Evolutionary conservation across 345 rosid species (phyloP), one percentile per base, ranked within the genome.

Genomic region (Turnera subulata): DNA sequence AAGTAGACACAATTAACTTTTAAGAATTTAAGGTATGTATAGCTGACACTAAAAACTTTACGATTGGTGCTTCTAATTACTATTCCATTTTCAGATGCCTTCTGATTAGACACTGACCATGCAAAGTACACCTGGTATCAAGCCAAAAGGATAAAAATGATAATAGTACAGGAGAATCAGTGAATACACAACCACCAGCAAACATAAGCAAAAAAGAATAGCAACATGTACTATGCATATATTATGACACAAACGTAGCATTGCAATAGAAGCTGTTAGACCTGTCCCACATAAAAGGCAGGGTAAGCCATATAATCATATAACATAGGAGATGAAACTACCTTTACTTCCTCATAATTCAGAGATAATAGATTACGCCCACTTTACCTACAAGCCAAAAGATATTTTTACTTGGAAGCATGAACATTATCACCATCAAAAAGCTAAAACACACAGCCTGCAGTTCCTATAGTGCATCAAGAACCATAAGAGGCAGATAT

Each of bases 341-440:
- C 99, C 97, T 90, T 93, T 78, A 90, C 81, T 78, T 88, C 87
- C 88, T 78, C 95, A 82, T 82, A 82, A 83, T 84, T 92, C 97
- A 90, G 99, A 80, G 99, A 84, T 87, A 74, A 83, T 78, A 86
- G 89, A 83, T 83, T 56, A 89, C 88, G 95, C 80, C 99, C 88
- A 85, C 82, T 79, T 93, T 86, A 87, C 99, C 99, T 94, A 94
- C 99, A 94, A 94, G 84, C 76, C 62, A 88, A 82, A 94, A 90
- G 86, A 84, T 82, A 88, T 76, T 81, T 84, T 87, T 69, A 90
- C 79, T 88, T 76, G 87, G 90, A 80, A 84, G 86, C 55, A 77
- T 63, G 78, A 79, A 84, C 74, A 77, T 76, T 68, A 74, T 79
- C 83, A 80, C 83, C 79, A 78, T 59, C 52, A 80, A 70, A 65